phyloP scores from a whole-genome alignment of 345 rosid species.

The Pugionium dolabratum region DNA sequence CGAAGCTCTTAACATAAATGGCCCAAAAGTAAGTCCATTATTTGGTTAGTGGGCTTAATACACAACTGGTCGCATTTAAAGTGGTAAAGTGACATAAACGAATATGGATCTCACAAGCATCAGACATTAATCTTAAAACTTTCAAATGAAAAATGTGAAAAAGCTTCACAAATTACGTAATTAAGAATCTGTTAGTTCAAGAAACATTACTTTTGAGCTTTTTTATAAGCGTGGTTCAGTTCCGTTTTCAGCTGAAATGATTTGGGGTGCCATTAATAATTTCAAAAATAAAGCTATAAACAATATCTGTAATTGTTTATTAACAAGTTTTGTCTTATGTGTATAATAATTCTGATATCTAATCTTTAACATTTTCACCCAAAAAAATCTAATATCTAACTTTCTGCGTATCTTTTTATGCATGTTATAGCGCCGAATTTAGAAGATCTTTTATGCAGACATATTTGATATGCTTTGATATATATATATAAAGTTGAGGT shows the following conservation, averaged over 20 bases:
- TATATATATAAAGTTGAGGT: too few species aligned
- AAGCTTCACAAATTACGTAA: too few species aligned
- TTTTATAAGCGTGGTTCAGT: too few species aligned
- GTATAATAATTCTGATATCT: slow-evolving; percentile 34
- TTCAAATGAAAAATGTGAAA: too few species aligned
- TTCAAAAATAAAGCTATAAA: background rate
- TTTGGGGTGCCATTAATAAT: too few species aligned
- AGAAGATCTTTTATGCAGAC: slow-evolving; percentile 41
- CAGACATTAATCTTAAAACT: too few species aligned
- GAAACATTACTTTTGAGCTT: too few species aligned
- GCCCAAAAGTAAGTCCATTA: background rate
- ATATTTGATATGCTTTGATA: slow-evolving; percentile 24
- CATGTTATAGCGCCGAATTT: slow-evolving; percentile 45
- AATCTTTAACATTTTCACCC: background rate
- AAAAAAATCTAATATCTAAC: too few species aligned
- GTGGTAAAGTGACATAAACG: background rate
- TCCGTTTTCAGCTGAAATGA: too few species aligned
- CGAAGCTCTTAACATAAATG: too few species aligned
- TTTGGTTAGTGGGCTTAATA: background rate
- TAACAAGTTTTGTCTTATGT: slow-evolving; percentile 36
- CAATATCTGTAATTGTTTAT: slow-evolving; percentile 34
- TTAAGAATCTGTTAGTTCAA: too few species aligned
- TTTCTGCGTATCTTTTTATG: slow-evolving; percentile 26
- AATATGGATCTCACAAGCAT: too few species aligned
- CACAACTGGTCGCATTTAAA: background rate